phyloP scores from a whole-genome alignment of 768 basidiomycete species.

The Chalciporus piperatus region DNA sequence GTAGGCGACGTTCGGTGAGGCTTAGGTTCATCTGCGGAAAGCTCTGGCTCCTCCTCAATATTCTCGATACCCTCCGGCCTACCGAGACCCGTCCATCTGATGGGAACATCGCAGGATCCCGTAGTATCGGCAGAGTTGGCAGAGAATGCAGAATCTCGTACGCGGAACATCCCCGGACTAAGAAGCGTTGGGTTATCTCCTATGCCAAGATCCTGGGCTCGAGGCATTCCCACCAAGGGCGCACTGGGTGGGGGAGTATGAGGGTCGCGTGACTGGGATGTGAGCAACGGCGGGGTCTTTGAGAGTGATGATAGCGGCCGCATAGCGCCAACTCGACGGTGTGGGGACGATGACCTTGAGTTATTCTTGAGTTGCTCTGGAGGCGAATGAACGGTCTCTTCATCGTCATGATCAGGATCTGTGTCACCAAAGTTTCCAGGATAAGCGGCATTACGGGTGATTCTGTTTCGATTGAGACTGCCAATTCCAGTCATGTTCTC shows the following conservation, averaged over 20 bases:
- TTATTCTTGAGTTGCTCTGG: conserved; percentile 16
- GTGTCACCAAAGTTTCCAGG: conserved; percentile 10
- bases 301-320: conserved; percentile 36
- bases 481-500: conserved; percentile 73
- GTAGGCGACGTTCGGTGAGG: conserved; percentile 26
- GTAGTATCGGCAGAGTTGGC: conserved; percentile 42
- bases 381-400: conserved; percentile 13
- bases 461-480: conserved; percentile 29
- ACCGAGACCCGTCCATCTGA: conserved; percentile 58
- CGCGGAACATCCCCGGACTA: conserved; percentile 51
- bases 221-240: conserved; percentile 10
- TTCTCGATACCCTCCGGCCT: conserved; percentile 38
- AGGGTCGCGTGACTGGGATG: conserved; percentile 29
- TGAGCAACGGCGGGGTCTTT: conserved; percentile 40
- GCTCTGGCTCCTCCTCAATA: conserved; percentile 34
- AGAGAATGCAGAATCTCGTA: conserved; percentile 64
- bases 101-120: conserved; percentile 49
- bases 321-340: conserved; percentile 25
- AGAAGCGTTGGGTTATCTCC: conserved; percentile 41
- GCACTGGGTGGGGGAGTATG: conserved; percentile 20
- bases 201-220: conserved; percentile 19
- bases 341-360: conserved; percentile 27
- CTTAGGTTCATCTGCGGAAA: conserved; percentile 24
- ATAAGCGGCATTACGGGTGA: conserved; percentile 20
- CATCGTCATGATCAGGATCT: conserved; percentile 14